phyloP scores from a whole-genome alignment of 495 filamentous ascomycete genomes.

The Neurospora terricola region DNA sequence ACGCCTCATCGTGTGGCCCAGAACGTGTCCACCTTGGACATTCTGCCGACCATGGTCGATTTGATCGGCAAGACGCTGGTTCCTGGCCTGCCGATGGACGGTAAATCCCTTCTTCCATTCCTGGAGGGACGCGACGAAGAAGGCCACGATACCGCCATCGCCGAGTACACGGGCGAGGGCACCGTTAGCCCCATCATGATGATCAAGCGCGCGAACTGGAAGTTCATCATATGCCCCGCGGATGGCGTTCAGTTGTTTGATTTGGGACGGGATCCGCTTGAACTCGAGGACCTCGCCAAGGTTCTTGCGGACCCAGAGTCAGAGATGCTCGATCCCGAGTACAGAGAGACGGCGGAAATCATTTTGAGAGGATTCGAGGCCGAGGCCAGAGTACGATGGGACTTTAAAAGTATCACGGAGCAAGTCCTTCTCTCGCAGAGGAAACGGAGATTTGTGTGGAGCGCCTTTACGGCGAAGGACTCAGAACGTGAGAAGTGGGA shows the following conservation, averaged over 20 bases:
- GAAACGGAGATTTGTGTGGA: conserved; percentile 60
- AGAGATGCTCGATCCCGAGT: neutral
- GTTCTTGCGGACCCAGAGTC: conserved; percentile 17
- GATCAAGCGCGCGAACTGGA: conserved; percentile 75
- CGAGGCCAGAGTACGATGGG: conserved; percentile 61
- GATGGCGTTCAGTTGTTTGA: conserved; percentile 77
- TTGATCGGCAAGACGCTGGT: conserved; percentile 58
- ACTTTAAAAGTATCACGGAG: conserved; percentile 58
- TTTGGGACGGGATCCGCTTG: conserved; percentile 59
- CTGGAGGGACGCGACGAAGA: conserved; percentile 45
- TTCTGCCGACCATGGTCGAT: conserved; percentile 75
- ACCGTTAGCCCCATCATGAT: conserved; percentile 82
- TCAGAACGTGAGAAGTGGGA: conserved; percentile 47
- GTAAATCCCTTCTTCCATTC: conserved; percentile 60
- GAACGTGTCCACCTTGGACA: conserved; percentile 78
- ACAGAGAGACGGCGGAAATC: conserved; percentile 29
- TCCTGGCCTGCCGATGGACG: conserved; percentile 63
- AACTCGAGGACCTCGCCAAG: conserved; percentile 58
- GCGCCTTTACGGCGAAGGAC: conserved; percentile 44
- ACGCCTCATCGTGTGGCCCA: conserved; percentile 55
- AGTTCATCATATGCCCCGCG: conserved; percentile 70
- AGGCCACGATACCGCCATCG: conserved; percentile 64
- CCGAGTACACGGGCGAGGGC: conserved; percentile 84
- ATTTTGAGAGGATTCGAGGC: conserved; percentile 50
- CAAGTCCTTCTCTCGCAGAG: conserved; percentile 65